These are phyloP conservation scores for Trametes gibbosa DNA, from an alignment of 768 basidiomycete genomes.

Conservation along the genomic window DNA sequence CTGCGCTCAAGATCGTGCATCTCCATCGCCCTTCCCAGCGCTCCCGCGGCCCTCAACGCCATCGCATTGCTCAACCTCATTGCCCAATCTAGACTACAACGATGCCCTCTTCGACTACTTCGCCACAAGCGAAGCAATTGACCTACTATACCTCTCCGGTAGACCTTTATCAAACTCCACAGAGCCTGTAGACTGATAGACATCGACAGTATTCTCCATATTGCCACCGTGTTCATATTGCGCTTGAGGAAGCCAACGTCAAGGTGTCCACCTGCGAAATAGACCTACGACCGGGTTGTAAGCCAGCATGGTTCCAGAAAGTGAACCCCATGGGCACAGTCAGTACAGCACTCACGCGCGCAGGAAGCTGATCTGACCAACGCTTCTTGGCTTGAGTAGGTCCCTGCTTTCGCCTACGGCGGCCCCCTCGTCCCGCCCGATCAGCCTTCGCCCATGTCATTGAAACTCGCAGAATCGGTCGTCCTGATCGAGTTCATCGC, in stretches of 20 bases:
- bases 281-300: slow-evolving; percentile 48
- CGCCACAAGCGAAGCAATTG: slow-evolving; percentile 6
- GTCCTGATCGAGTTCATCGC: slow-evolving; percentile 66
- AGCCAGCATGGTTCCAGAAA: slow-evolving; percentile 65
- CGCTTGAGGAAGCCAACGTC: slow-evolving; percentile 55
- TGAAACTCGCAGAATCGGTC: slow-evolving; percentile 62
- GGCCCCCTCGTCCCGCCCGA: slow-evolving; percentile 56
- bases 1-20: background rate
- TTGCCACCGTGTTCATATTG: slow-evolving; percentile 50
- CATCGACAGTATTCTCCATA: background rate
- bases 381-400: slow-evolving; percentile 29
- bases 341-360: background rate
- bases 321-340: slow-evolving; percentile 69
- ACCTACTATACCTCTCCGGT: slow-evolving; percentile 18
- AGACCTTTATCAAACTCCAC: background rate
- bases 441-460: slow-evolving; percentile 54
- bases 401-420: slow-evolving; percentile 60
- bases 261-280: slow-evolving; percentile 53
- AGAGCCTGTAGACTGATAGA: background rate
- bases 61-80: background rate
- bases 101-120: background rate
- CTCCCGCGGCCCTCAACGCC: background rate
- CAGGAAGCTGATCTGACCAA: background rate
- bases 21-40: background rate
- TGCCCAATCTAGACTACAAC: background rate